phyloP scores from a whole-genome alignment of 108 stramenopile genomes.

The Nitzschia sp. region DNA sequence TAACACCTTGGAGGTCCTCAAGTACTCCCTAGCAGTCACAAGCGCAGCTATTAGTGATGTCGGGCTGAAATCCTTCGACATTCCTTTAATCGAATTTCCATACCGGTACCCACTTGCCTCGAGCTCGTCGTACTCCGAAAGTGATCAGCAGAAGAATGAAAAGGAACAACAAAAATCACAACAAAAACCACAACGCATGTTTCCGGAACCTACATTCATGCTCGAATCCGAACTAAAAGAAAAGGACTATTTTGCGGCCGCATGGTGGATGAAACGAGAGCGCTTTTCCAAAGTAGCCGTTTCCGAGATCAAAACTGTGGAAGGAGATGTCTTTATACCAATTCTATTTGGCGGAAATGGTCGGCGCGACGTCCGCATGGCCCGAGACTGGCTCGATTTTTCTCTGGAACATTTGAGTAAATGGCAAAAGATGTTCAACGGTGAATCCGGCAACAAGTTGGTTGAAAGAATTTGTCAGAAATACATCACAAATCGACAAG shows the following conservation, averaged over 20 bases:
- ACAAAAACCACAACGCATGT: too few relatives aligned
- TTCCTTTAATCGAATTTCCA: too few relatives aligned
- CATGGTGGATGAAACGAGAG: neutral
- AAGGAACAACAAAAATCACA: too few relatives aligned
- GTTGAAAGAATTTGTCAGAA: neutral
- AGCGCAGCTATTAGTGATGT: too few relatives aligned
- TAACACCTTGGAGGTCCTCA: too few relatives aligned
- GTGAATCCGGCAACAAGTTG: slow-evolving; percentile 18
- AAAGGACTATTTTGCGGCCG: neutral
- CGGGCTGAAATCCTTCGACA: too few relatives aligned
- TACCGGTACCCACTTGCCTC: too few relatives aligned
- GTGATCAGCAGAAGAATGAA: too few relatives aligned
- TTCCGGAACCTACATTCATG: too few relatives aligned
- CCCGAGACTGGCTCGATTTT: slow-evolving; percentile 58
- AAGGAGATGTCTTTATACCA: neutral
- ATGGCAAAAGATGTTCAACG: slow-evolving; percentile 34
- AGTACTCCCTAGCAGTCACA: too few relatives aligned
- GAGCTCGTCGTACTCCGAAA: too few relatives aligned
- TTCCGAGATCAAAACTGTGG: neutral
- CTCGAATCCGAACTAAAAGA: neutral
- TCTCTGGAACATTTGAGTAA: slow-evolving; percentile 54
- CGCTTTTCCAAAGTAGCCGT: neutral
- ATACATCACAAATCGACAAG: neutral
- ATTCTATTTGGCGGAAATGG: neutral
- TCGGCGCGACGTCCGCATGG: slow-evolving; percentile 27